These are phyloP conservation scores for Arabidopsis thaliana DNA, from an alignment of 345 rosid genomes.

Conservation along the genomic window TAIR10.1 NC_003071.7:9872501-9873000, in stretches of 20 bases:
- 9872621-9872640: not conserved
- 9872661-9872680: not conserved
- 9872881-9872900: slow-evolving; percentile 17
- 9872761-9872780: slow-evolving; percentile 14
- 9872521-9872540: too few relatives aligned
- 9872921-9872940: slow-evolving; percentile 28
- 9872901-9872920: slow-evolving; percentile 32
- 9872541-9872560: too few relatives aligned
- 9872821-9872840: slow-evolving; percentile 40
- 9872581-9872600: too few relatives aligned
- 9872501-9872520: too few relatives aligned
- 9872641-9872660: too few relatives aligned
- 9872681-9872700: not conserved
- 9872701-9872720: not conserved
- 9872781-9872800: slow-evolving; percentile 30
- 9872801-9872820: slow-evolving; percentile 13
- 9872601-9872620: not conserved
- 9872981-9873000: not conserved
- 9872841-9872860: slow-evolving; percentile 32
- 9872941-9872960: slow-evolving; percentile 36
- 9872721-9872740: not conserved
- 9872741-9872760: slow-evolving; percentile 5
- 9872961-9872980: slow-evolving; percentile 19
- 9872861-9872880: slow-evolving; percentile 28
- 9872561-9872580: too few relatives aligned